phyloP scores from a whole-genome alignment of 441 rosid species.

The Croton setiger region DNA sequence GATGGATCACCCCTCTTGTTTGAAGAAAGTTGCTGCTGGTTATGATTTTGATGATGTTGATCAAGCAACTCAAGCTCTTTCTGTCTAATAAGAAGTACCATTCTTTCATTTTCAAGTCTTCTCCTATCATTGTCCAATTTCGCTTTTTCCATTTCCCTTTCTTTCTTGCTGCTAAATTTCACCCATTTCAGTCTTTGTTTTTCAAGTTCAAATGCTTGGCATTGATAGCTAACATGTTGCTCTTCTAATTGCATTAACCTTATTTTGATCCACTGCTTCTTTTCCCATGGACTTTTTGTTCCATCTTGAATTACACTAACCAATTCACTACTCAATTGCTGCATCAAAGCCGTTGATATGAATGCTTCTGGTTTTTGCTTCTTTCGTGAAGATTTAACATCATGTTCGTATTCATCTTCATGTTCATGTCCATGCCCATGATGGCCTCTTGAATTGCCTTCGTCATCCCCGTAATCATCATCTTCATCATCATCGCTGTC shows the following conservation, averaged over 20 bases:
- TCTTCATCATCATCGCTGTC: slow-evolving; percentile 40
- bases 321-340: slow-evolving; percentile 44
- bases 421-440: slow-evolving; percentile 40
- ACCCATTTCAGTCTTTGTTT: slow-evolving; percentile 91
- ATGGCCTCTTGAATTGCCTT: slow-evolving; percentile 33
- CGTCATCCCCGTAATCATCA: slow-evolving; percentile 31
- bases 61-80: slow-evolving; percentile 65
- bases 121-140: slow-evolving; percentile 68
- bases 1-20: slow-evolving; percentile 64
- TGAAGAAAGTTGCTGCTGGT: slow-evolving; percentile 39
- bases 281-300: slow-evolving; percentile 65
- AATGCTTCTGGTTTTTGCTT: slow-evolving; percentile 25
- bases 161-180: slow-evolving; percentile 77
- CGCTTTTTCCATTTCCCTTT: slow-evolving; percentile 86
- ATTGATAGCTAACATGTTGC: slow-evolving; percentile 54
- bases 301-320: slow-evolving; percentile 47
- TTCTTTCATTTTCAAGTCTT: slow-evolving; percentile 67
- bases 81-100: slow-evolving; percentile 56
- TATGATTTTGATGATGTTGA: slow-evolving; percentile 32
- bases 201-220: slow-evolving; percentile 70
- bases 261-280: slow-evolving; percentile 76
- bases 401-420: slow-evolving; percentile 48
- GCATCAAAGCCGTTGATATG: slow-evolving; percentile 35
- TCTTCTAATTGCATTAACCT: slow-evolving; percentile 64
- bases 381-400: slow-evolving; percentile 31